Conservation (phyloP, 2,329 filamentous ascomycete genomes). For the Colletotrichum noveboracense region DNA sequence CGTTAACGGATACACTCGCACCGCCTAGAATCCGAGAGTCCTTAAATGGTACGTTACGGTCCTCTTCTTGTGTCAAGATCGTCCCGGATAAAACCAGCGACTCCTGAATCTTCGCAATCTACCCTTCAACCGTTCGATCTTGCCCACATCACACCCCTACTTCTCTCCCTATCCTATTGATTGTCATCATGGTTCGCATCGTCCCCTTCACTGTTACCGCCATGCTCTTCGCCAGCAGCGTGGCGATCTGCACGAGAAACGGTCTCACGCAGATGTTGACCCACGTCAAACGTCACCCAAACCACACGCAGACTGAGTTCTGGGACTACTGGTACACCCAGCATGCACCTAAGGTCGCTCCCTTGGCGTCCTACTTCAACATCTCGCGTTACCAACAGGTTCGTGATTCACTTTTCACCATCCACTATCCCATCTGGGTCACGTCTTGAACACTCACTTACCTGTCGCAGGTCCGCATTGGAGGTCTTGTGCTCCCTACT, state of each 20-base stretch:
- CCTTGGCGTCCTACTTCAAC: conserved; percentile 29
- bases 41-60: neutral
- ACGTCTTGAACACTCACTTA: neutral
- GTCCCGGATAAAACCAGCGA: neutral
- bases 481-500: conserved; percentile 30
- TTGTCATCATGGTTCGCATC: conserved; percentile 1
- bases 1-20: neutral
- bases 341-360: conserved; percentile 33
- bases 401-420: neutral
- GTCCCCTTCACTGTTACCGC: neutral
- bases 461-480: conserved; percentile 26
- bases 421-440: neutral
- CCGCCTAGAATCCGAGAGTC: neutral
- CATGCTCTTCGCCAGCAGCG: neutral
- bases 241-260: conserved; percentile 38
- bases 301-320: conserved; percentile 29
- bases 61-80: neutral
- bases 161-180: neutral
- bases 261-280: conserved; percentile 32
- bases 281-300: conserved; percentile 31
- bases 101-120: neutral
- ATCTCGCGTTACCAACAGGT: conserved; percentile 34
- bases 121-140: neutral
- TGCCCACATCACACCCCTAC: neutral
- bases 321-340: conserved; percentile 35